Evolutionary conservation across 768 basidiomycete species (phyloP).

Genomic region (Agaricus blazei): DNA sequence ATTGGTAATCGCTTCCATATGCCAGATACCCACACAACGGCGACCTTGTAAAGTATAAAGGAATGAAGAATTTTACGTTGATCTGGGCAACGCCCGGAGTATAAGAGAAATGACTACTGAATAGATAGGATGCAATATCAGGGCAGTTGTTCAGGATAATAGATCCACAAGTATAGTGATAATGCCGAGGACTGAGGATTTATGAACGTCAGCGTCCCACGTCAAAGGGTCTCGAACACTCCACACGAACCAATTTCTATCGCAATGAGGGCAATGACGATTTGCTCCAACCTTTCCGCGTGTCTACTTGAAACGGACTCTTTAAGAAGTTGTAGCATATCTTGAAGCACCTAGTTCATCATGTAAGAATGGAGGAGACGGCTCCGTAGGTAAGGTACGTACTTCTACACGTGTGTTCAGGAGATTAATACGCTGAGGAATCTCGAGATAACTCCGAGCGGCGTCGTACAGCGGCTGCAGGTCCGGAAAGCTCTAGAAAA

Average conservation of each 20-base stretch:
- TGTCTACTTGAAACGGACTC: constrained; percentile 91
- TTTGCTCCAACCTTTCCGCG: constrained; percentile 87
- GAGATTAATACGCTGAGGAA: constrained; percentile 88
- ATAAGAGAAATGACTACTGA: not conserved
- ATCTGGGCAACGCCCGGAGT: not conserved
- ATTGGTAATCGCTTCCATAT: not conserved
- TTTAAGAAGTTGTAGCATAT: constrained; percentile 93
- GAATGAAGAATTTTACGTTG: not conserved
- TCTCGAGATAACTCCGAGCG: constrained; percentile 90
- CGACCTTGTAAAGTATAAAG: not conserved
- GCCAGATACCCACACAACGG: no score
- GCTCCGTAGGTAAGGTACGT: constrained; percentile 14
- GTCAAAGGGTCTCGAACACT: not conserved
- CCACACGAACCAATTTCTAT: constrained; percentile 70
- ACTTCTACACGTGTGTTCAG: constrained; percentile 93
- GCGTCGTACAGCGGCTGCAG: constrained; percentile 93
- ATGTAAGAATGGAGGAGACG: constrained; percentile 1
- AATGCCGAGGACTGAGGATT: constrained; percentile 69
- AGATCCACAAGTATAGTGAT: constrained; percentile 88
- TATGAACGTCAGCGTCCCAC: not conserved
- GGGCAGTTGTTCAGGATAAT: constrained; percentile 33
- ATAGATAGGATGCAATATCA: not conserved
- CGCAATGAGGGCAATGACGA: constrained; percentile 86
- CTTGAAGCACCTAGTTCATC: constrained; percentile 74
- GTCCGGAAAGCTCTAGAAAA: constrained; percentile 80